Percentiles rank a stretch among this genome's conserved stretches.
Conservation (phyloP, 2,329 filamentous ascomycete species). For the Calonectria henricotiae region DNA sequence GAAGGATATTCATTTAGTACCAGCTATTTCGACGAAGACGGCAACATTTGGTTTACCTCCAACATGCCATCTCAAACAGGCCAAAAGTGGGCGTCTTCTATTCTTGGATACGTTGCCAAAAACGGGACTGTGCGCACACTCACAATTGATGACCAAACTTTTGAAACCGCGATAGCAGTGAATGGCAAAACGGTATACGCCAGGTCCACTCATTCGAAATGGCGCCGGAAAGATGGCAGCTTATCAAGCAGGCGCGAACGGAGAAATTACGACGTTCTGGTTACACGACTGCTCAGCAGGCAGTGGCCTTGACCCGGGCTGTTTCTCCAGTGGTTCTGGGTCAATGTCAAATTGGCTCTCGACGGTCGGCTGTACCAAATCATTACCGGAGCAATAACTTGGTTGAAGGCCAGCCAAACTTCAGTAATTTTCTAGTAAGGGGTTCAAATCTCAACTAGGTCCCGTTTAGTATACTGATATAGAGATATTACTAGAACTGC, state of each 20-base stretch:
- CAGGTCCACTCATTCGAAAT: background rate
- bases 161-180: background rate
- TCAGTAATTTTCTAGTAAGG: no score
- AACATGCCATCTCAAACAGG: background rate
- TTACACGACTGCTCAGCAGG: background rate
- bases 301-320: background rate
- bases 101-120: background rate
- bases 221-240: background rate
- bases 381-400: background rate
- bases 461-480: no score
- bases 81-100: background rate
- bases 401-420: background rate
- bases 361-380: background rate
- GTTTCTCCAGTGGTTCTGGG: background rate
- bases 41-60: constrained; percentile 11
- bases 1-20: background rate
- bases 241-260: background rate
- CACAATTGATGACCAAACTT: background rate
- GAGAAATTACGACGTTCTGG: background rate
- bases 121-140: background rate
- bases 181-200: background rate
- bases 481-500: no score
- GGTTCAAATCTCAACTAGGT: no score
- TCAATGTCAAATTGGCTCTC: constrained; percentile 10
- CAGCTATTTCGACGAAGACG: constrained; percentile 14